phyloP scores from a whole-genome alignment of 176 grass and related monocot species.

The Ensete ventricosum region DNA sequence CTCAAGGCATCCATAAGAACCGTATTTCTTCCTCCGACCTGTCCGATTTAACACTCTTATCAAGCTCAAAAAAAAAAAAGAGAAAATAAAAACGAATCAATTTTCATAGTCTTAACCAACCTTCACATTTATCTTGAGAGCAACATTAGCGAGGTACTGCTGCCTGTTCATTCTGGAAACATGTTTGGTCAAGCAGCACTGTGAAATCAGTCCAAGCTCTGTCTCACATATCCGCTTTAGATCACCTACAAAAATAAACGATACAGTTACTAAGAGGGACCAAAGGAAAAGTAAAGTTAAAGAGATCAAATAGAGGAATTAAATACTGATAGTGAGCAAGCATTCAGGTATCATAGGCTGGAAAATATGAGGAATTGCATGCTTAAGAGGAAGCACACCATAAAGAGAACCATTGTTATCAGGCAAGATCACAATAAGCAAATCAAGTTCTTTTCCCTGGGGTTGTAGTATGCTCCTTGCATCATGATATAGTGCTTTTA shows the following conservation, averaged over 20 bases:
- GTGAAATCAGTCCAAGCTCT: slow-evolving; percentile 75
- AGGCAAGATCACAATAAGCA: slow-evolving; percentile 81
- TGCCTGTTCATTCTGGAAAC: slow-evolving; percentile 66
- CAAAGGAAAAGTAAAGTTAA: not conserved
- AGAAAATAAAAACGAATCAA: not conserved
- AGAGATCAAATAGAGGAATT: no score
- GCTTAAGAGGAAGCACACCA: slow-evolving; percentile 27
- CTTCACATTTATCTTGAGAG: slow-evolving; percentile 22
- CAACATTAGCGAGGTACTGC: slow-evolving; percentile 72
- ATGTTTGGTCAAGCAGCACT: slow-evolving; percentile 77
- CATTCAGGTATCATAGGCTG: not conserved
- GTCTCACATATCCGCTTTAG: slow-evolving; percentile 89
- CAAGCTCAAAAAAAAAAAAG: not conserved
- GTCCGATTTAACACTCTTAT: not conserved
- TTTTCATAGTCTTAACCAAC: not conserved
- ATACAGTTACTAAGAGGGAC: not conserved
- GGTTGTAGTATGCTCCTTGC: slow-evolving; percentile 48
- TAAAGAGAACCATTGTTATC: slow-evolving; percentile 89
- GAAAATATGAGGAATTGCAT: not conserved
- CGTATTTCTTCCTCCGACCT: slow-evolving; percentile 16
- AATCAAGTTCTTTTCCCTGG: slow-evolving; percentile 48
- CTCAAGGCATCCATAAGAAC: slow-evolving; percentile 16
- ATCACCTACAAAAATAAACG: slow-evolving; percentile 44
- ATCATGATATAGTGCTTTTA: slow-evolving; percentile 58
- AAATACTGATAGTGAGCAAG: not conserved